Base-by-base conservation (phyloP, 108 stramenopile species). In the Epithemia pelagica region DNA sequence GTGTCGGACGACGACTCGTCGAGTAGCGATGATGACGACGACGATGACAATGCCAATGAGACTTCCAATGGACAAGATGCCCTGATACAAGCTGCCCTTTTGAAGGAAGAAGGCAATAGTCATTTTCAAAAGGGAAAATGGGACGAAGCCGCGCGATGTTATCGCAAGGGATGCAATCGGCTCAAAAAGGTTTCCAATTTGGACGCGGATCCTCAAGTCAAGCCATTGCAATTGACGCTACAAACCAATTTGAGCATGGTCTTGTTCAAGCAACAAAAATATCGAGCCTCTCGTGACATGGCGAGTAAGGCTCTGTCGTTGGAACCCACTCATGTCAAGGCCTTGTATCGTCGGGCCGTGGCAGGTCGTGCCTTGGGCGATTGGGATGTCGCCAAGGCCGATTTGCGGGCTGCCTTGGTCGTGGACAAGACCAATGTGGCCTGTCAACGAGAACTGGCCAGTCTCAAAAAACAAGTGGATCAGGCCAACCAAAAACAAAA, bases 231-330 rank as follows among this genome's bases (percentile, higher is more conserved):
- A 8, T 52, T 91, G 10, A 69, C 72, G 26, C 65, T 94, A 19
- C 82, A 90, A 55, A 91, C 82, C 55, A 94, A 94, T 61, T 66
- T 94, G 0, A 79, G 79, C 70, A 94, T 88, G 88, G 78, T 91
- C 61, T 85, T 70, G 46, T 81, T 85, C 65, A 85, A 91, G 70
- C 82, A 86, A 61, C 68, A 77, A 5, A 94, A 94, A 66, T 74
- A 75, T 58, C 71, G 75, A 53, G 57, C 79, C 32, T 65, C 70
- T 27, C 57, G 33, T n/a, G 82, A 86, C 59, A 78, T 91, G 0
- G 86, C 93, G 0, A 68, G 73, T 56, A 87, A 82, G n/a, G 89
- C 82, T 0, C 56, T 96, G 54, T 67, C 74, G 22, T 71, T 92
- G 32, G 90, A 96, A 32, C 21, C 71, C 10, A 65, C 60, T 52